Evolutionary conservation across 768 basidiomycete species (phyloP).

Genomic region (Mycena belliarum): DNA sequence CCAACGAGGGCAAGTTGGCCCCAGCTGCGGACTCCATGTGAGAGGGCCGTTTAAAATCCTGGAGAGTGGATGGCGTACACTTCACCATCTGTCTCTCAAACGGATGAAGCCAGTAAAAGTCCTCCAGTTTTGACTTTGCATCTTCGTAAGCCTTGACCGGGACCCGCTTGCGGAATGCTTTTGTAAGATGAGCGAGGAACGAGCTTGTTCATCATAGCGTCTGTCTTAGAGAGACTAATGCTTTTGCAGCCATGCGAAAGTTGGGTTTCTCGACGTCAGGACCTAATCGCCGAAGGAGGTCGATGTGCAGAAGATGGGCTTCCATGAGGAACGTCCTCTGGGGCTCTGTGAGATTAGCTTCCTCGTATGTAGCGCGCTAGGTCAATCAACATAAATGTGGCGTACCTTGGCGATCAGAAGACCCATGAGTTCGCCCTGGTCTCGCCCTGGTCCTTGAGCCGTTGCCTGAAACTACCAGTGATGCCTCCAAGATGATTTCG

Average conservation of each 20-base stretch:
- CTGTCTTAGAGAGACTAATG: slow-evolving; percentile 2
- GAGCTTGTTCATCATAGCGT: no score
- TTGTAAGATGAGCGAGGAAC: no score
- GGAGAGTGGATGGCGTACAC: slow-evolving; percentile 2
- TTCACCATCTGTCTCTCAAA: slow-evolving; percentile 2
- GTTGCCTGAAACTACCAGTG: slow-evolving; percentile 2
- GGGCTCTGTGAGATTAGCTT: slow-evolving; percentile 1
- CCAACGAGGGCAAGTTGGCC: slow-evolving; percentile 4
- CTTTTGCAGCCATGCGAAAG: not conserved
- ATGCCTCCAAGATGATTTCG: slow-evolving; percentile 7
- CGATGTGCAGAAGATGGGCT: slow-evolving; percentile 1
- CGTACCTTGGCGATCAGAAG: slow-evolving; percentile 9
- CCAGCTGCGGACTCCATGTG: slow-evolving; percentile 1
- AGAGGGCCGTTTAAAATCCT: not conserved
- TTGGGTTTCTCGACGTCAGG: slow-evolving; percentile 10
- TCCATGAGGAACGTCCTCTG: slow-evolving; percentile 3
- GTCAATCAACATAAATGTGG: not conserved
- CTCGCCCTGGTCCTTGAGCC: slow-evolving; percentile 7
- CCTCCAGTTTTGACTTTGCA: slow-evolving; percentile 7
- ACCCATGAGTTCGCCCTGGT: slow-evolving; percentile 2
- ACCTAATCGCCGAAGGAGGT: slow-evolving; percentile 7
- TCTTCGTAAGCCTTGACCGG: not conserved
- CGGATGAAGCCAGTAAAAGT: slow-evolving; percentile 4
- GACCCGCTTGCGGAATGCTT: no score
- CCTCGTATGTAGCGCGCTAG: not conserved